Conservation (phyloP, 148 eudicot genomes). For the Pharnaceum exiguum region DNA sequence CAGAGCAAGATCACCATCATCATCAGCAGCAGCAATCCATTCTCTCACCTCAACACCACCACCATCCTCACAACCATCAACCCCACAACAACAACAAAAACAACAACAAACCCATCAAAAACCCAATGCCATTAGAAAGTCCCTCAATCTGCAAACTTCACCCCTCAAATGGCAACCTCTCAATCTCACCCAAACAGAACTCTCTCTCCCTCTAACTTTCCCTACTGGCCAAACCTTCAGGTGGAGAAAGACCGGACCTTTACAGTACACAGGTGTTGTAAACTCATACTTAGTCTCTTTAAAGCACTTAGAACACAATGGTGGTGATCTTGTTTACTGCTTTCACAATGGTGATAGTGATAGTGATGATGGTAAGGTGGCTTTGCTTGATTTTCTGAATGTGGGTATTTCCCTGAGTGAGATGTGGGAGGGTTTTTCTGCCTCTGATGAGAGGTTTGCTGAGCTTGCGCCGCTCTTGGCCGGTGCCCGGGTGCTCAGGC, state of each 20-base stretch:
- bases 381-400: slow-evolving; percentile 72
- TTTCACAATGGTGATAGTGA: slow-evolving; percentile 32
- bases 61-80: too few species aligned
- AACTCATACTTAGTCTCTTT: slow-evolving; percentile 73
- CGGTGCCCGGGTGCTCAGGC: slow-evolving; percentile 91
- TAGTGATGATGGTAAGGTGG: slow-evolving; percentile 31
- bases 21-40: too few species aligned
- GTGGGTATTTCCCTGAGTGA: slow-evolving; percentile 55
- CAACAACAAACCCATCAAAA: too few species aligned
- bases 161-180: slow-evolving; percentile 80
- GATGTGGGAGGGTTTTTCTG: slow-evolving; percentile 63
- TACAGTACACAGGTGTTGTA: slow-evolving; percentile 69
- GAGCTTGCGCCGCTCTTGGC: slow-evolving; percentile 50
- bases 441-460: slow-evolving; percentile 60
- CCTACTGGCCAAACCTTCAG: slow-evolving; percentile 98
- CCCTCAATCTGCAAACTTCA: too few species aligned
- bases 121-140: too few species aligned
- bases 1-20: too few species aligned
- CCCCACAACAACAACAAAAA: too few species aligned
- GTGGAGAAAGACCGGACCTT: slow-evolving; percentile 68
- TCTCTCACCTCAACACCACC: too few species aligned
- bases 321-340: slow-evolving; percentile 44
- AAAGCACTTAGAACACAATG: slow-evolving; percentile 51
- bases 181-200: slow-evolving; percentile 56
- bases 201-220: slow-evolving; percentile 69